Evolutionary conservation across 2,329 filamentous ascomycete genomes (phyloP), one percentile per base, ranked within the genome.

Genomic region (Nemania sp.): DNA sequence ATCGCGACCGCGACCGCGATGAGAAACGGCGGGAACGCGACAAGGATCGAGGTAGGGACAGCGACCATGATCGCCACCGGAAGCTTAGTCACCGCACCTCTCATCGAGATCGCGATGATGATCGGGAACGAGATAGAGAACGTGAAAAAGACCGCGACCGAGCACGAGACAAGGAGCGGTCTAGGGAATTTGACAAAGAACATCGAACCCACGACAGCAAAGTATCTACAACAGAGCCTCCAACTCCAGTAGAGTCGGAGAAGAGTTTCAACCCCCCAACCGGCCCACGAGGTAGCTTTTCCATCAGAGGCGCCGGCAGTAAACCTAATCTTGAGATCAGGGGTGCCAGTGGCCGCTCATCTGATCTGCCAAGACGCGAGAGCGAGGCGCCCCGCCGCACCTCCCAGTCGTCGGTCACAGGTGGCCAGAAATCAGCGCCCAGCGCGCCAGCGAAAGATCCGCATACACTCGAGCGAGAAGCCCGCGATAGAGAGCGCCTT

Each of bases 401-500:
- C 51, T 82, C 81, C 3, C 78, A 81, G 64, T 73, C 78, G 6
- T 80, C 79, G 41, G 57, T 70, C 61, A 58, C 72, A 57, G 72
- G 69, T 58, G 51, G 56, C 24, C 63, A 73, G 63, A 74, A 77
- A 67, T 57, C 71, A 32, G n/a, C 55, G 58, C 27, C 70, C 56
- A 47, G 64, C 60, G 53, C 56, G 5, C 43, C 73, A 29, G 58
- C 72, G 45, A 84, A 83, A 67, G 89, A 92, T 71, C 84, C 88
- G n/a, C 90, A 92, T 77, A 90, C 90, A 1, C 82, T 90, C 0
- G 91, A 93, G 78, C 88, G 91, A 24, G 90, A 92, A 76, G 87
- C 87, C 13, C 83, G 89, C 18, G 86, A 91, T 74, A 84, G 89
- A 53, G 89, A 92, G 77, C 84, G 91, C 27, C 82, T 92, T 59